Evolutionary conservation across 352 stramenopile genomes (phyloP), one percentile per base, ranked within the genome.

Genomic region (Globisporangium spinosum): DNA sequence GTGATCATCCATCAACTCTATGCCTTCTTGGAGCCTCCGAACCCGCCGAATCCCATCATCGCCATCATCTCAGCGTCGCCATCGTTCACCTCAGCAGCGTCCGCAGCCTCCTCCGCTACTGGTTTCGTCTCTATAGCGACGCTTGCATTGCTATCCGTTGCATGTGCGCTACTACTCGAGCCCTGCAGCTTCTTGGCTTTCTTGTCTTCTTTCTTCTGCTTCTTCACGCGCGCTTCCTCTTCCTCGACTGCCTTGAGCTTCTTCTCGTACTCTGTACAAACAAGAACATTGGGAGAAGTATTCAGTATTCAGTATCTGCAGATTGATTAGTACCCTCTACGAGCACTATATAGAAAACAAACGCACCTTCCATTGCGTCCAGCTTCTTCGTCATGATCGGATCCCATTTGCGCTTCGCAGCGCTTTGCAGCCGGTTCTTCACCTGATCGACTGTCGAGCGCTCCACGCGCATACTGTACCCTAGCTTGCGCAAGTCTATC

Each of bases 391-490:
- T 86, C 67, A 93, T 82, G 32, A 93, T 56, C 1, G 87, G 83
- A 49, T 96, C 85, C 76, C 86, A 95, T 67, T 94, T 94, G 67
- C 88, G 85, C 70, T 96, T 94, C 20, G 78, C 78, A 8, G 80
- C 82, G 65, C 74, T 93, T 70, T 96, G 87, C 60, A 97, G 72
- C 15, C 89, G 77, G 67, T 82, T 92, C 72, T 96, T 97, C 51
- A 97, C 90, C 61, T 94, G 79, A 55, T 94, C 86, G 10, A 94
- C 86, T 8, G 85, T 89, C 62, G 83, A 93, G 6, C 83, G 81
- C 73, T 98, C 93, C 35, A 98, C 92, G 23, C 92, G 90, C 90
- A 98, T 97, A 45, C 91, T 97, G 62, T 87, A 97, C 10, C 93
- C 93, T 9, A 98, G 76, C 64, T 95, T 94, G 40, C 88, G 81